A percentile compares a stretch with the other conserved stretches of the same genome.
Conservation (phyloP, 2,329 filamentous ascomycete species). For the Tolypocladium cylindrosporum region DNA sequence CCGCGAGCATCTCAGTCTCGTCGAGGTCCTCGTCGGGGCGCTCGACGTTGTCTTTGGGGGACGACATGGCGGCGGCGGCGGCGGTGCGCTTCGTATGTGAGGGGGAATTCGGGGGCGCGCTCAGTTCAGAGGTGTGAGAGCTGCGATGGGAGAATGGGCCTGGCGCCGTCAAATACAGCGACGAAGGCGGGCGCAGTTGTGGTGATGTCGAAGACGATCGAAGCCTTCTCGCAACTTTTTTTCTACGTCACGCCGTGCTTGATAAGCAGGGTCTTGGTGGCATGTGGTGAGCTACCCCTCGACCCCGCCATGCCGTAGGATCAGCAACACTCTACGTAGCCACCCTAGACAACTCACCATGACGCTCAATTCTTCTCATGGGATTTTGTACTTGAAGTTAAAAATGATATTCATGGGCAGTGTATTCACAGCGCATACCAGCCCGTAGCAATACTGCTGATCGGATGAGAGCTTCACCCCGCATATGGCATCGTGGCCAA, state of each 20-base stretch:
- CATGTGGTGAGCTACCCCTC: neutral
- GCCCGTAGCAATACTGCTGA: neutral
- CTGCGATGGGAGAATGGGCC: neutral
- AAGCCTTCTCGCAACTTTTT: neutral
- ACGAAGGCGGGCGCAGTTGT: neutral
- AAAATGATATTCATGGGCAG: neutral
- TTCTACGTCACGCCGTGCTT: neutral
- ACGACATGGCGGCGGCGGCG: constrained; percentile 16
- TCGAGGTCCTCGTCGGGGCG: constrained; percentile 48
- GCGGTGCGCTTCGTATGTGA: neutral
- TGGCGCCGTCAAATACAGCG: neutral
- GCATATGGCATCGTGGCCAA: too few species aligned
- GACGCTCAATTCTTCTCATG: neutral
- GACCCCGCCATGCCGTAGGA: neutral
- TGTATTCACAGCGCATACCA: neutral
- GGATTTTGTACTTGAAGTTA: neutral
- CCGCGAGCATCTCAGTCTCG: constrained; percentile 54
- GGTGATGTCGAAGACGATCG: neutral
- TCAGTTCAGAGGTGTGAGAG: neutral
- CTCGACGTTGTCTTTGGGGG: constrained; percentile 32
- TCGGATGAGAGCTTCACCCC: neutral
- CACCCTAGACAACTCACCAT: neutral
- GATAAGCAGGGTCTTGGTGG: neutral
- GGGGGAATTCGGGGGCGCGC: neutral
- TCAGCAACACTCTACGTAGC: neutral